Base-by-base conservation (phyloP, 2,329 filamentous ascomycete genomes). In the Pyrenophora seminiperda region DNA sequence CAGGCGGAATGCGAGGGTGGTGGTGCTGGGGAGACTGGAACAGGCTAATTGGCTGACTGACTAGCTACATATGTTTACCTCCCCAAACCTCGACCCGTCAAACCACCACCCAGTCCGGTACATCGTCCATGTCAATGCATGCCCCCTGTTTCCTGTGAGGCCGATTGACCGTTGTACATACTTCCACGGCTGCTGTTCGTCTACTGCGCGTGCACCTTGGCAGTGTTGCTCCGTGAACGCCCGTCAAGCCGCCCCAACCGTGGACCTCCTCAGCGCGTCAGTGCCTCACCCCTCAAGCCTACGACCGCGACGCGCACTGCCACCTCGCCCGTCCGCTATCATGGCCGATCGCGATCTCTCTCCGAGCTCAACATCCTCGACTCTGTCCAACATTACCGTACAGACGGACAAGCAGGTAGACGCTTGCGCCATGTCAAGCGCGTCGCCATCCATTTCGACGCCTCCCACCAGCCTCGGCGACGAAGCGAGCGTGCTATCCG, bases 381-480 rank as follows among this genome's bases (percentile, higher is more conserved):
- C 73, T 7, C 62, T 71, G 32, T 78, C 76, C 38, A 73, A 71
- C 59, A 75, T 76, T 56, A 69, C 72, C 29, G 73, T 74, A 34
- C 65, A 59, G 31, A 63, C 59, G 47, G 62, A 59, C 49, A 55
- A 68, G 58, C 48, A 67, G 50, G 57, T 63, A 47, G 63, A 63
- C 50, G 65, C 65, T 58, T 68, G 68, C 53, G 62, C 61, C 68
- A 69, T 72, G 76, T 65, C 81, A 61, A 75, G 80, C 77, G 80
- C 81, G 76, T 83, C 81, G 41, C 75, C 72, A 29, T 62, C 79
- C 19, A 80, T 77, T 62, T 86, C 83, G 15, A 88, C 86, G 49
- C 86, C 86, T 38, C 84, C 85, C 18, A 89, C 86, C 40, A 88
- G 83, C 59, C 76, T 86, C 59, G 82, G 81, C 65, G 86, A 88